Evolutionary conservation across 495 filamentous ascomycete genomes (phyloP).

Genomic region (Hyaloscypha variabilis): DNA sequence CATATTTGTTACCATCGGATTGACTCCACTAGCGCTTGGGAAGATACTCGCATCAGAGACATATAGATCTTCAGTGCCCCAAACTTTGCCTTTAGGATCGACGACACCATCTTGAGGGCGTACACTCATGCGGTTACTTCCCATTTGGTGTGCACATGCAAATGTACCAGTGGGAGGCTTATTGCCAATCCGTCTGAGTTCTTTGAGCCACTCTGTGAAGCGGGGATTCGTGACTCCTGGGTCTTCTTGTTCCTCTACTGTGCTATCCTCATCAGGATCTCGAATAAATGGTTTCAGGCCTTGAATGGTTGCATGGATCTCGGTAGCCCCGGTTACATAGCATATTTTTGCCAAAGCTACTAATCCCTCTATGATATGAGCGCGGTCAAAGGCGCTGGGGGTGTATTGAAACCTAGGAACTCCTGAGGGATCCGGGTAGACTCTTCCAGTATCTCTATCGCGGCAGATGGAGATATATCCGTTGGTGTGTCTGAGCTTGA

Average conservation of each 20-base stretch:
- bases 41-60: slow-evolving; percentile 89
- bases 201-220: slow-evolving; percentile 69
- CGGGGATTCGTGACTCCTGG: slow-evolving; percentile 64
- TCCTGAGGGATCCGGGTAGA: slow-evolving; percentile 78
- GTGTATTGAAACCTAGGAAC: slow-evolving; percentile 67
- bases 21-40: slow-evolving; percentile 87
- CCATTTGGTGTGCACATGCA: slow-evolving; percentile 85
- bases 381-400: slow-evolving; percentile 67
- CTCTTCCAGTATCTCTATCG: slow-evolving; percentile 71
- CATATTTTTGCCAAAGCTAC: slow-evolving; percentile 72
- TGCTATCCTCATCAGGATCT: slow-evolving; percentile 25
- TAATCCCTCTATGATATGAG: slow-evolving; percentile 70
- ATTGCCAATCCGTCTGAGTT: slow-evolving; percentile 52
- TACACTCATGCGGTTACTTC: slow-evolving; percentile 79
- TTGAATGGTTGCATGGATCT: slow-evolving; percentile 66
- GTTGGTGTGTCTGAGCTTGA: slow-evolving; percentile 63
- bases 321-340: slow-evolving; percentile 73
- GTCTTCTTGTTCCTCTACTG: slow-evolving; percentile 19
- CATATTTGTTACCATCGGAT: slow-evolving; percentile 94
- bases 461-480: slow-evolving; percentile 71
- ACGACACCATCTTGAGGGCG: slow-evolving; percentile 68
- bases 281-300: slow-evolving; percentile 71
- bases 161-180: slow-evolving; percentile 50
- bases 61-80: slow-evolving; percentile 73
- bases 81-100: slow-evolving; percentile 72